These are phyloP conservation scores for Pseudogymnoascus sp. DNA, from an alignment of 2,329 filamentous ascomycete species.

Conservation along the genomic window DNA sequence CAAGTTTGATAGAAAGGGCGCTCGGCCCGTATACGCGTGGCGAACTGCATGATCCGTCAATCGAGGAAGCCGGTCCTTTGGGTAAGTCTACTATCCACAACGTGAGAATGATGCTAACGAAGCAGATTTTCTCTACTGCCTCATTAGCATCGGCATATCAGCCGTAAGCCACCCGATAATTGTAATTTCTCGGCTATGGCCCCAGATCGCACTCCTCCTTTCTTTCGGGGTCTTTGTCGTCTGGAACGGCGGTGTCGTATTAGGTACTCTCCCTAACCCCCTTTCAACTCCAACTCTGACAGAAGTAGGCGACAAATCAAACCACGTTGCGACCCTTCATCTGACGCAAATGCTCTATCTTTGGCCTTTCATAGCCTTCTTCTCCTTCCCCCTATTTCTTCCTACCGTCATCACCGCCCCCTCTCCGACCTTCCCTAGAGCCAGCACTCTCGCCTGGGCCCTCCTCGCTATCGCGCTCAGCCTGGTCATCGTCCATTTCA, in stretches of 20 bases:
- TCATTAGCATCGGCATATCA: conserved; percentile 57
- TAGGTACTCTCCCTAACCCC: conserved; percentile 51
- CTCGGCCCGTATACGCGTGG: conserved; percentile 35
- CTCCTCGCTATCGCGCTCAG: conserved; percentile 23
- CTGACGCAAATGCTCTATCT: conserved; percentile 91
- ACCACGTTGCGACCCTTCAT: conserved; percentile 85
- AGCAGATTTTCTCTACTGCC: conserved; percentile 48
- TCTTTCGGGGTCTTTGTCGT: conserved; percentile 68
- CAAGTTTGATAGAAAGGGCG: background rate
- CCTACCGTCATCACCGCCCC: conserved; percentile 41
- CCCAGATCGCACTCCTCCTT: conserved; percentile 54
- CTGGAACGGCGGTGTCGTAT: conserved; percentile 87
- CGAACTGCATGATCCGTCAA: conserved; percentile 47
- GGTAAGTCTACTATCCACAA: conserved; percentile 35
- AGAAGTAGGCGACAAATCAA: conserved; percentile 77
- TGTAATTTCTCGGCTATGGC: conserved; percentile 45
- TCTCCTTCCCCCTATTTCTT: conserved; percentile 71
- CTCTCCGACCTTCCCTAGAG: conserved; percentile 29
- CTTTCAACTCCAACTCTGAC: background rate
- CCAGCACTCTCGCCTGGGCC: background rate
- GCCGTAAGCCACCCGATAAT: conserved; percentile 42
- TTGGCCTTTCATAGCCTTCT: conserved; percentile 84
- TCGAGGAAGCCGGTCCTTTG: conserved; percentile 41
- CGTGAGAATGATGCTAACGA: conserved; percentile 18
- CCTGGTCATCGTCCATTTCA: conserved; percentile 57